Percentiles rank a stretch among this genome's conserved stretches.
phyloP scores from a whole-genome alignment of 192 early-diverging fungal genomes.

The Gonapodya sp. region DNA sequence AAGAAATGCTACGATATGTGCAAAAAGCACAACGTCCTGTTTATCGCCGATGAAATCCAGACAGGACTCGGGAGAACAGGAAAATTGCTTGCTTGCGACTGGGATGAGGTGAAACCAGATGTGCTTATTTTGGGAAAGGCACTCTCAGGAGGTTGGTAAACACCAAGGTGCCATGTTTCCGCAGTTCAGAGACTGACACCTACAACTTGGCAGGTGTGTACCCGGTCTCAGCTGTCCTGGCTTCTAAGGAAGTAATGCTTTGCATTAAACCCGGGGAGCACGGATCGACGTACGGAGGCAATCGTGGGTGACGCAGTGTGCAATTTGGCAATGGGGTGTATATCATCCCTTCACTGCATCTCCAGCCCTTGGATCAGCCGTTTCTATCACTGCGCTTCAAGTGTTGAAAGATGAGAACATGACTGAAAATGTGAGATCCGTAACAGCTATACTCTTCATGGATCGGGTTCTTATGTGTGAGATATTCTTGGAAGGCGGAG shows the following conservation, averaged over 20 bases:
- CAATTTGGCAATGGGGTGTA: no score
- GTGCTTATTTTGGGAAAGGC: conserved; percentile 95
- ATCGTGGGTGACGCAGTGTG: no score
- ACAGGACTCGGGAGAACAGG: conserved; percentile 92
- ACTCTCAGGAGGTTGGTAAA: conserved; percentile 91
- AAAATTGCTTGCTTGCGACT: conserved; percentile 86
- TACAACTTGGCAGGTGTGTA: no score
- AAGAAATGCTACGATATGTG: conserved; percentile 78
- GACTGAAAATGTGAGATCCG: conserved; percentile 48
- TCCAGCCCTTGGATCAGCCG: conserved; percentile 77
- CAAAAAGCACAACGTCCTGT: conserved; percentile 93
- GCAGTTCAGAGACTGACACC: no score
- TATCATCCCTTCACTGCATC: no score
- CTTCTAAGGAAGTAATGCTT: conserved; percentile 70
- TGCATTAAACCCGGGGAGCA: conserved; percentile 86
- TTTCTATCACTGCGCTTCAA: conserved; percentile 86
- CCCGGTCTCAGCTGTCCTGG: conserved; percentile 89
- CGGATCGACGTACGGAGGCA: conserved; percentile 83
- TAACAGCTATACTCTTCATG: no score
- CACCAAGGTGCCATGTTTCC: no score
- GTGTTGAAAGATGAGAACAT: conserved; percentile 92
- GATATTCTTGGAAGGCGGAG: conserved; percentile 25
- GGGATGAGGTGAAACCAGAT: conserved; percentile 86
- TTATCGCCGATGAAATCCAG: conserved; percentile 98
- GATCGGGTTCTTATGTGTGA: no score